A percentile compares a stretch with the other conserved stretches of the same genome.
phyloP scores from a whole-genome alignment of 2,329 filamentous ascomycete genomes.

The Elsinoe australis region DNA sequence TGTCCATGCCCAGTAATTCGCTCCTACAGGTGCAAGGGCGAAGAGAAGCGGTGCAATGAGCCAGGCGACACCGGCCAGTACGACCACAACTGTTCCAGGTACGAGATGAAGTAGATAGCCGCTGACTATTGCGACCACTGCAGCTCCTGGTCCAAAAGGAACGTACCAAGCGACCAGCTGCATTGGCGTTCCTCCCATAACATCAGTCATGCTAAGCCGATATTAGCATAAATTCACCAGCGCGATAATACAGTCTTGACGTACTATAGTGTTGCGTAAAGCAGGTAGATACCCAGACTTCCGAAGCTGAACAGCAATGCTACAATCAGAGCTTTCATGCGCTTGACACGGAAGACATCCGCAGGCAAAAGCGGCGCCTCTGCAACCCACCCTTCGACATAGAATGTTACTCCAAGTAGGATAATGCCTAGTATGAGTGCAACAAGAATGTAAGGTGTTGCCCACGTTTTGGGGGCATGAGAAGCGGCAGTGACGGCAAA shows the following conservation, averaged over 20 bases:
- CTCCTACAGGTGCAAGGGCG: conserved; percentile 27
- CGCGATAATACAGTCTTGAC: no score
- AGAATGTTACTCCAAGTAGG: conserved; percentile 27
- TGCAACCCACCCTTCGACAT: conserved; percentile 30
- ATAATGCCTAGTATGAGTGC: conserved; percentile 27
- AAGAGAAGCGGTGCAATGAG: conserved; percentile 31
- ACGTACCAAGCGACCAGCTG: conserved; percentile 31
- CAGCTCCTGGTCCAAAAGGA: conserved; percentile 30
- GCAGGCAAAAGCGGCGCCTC: conserved; percentile 30
- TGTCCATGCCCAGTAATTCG: conserved; percentile 31
- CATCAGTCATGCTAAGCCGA: conserved; percentile 23
- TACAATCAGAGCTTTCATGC: conserved; percentile 28
- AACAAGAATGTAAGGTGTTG: conserved; percentile 25
- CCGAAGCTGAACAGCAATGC: conserved; percentile 33
- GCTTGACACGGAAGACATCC: conserved; percentile 30
- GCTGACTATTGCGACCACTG: conserved; percentile 28
- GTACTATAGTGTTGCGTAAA: conserved; percentile 18
- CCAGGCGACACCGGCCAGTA: conserved; percentile 30
- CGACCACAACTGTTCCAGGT: conserved; percentile 26
- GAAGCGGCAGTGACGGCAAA: conserved; percentile 32
- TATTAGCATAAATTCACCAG: conserved; percentile 14
- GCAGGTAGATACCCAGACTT: conserved; percentile 24
- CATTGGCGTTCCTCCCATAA: conserved; percentile 19
- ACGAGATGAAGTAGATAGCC: conserved; percentile 28
- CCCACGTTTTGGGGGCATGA: conserved; percentile 24